A percentile compares a stretch with the other conserved stretches of the same genome.
Conservation (phyloP, 106 monocot genomes). For the Acorus calamus region DNA sequence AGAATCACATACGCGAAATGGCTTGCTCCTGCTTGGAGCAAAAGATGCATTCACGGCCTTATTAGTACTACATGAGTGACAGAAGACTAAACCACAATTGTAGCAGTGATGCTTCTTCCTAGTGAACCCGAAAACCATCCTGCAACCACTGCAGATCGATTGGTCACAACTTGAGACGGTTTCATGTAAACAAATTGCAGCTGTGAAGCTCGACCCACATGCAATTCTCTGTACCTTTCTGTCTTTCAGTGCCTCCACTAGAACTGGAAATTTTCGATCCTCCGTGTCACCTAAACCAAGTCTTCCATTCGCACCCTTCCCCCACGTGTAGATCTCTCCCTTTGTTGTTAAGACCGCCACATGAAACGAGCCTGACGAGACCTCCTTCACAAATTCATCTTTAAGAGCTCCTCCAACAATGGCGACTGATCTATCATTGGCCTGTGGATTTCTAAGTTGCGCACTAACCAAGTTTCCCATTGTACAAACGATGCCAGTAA, state of each 20-base stretch:
- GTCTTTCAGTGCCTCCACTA: slow-evolving; percentile 53
- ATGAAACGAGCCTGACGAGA: slow-evolving; percentile 56
- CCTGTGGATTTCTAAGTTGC: slow-evolving; percentile 38
- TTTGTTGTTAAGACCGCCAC: slow-evolving; percentile 47
- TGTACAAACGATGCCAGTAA: slow-evolving; percentile 34
- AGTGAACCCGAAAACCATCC: slow-evolving; percentile 57
- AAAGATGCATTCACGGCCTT: slow-evolving; percentile 48
- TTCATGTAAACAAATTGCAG: slow-evolving; percentile 48
- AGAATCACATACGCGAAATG: slow-evolving; percentile 54
- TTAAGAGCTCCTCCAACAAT: slow-evolving; percentile 46
- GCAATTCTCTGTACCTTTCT: slow-evolving; percentile 36
- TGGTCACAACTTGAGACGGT: slow-evolving; percentile 41
- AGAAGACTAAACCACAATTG: slow-evolving; percentile 55
- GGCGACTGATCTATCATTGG: slow-evolving; percentile 24
- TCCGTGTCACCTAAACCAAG: slow-evolving; percentile 54
- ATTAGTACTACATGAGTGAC: slow-evolving; percentile 67
- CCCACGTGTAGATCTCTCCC: slow-evolving; percentile 66
- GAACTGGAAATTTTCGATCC: slow-evolving; percentile 38
- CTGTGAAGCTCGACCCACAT: slow-evolving; percentile 65
- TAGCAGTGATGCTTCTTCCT: slow-evolving; percentile 81
- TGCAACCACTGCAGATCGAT: slow-evolving; percentile 52
- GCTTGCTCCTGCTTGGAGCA: slow-evolving; percentile 38
- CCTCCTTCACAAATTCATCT: slow-evolving; percentile 53
- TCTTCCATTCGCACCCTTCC: slow-evolving; percentile 57
- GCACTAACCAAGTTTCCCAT: slow-evolving; percentile 34